Evolutionary conservation across 2,329 filamentous ascomycete genomes (phyloP).

Genomic region (Sporothrix variecibatus): DNA sequence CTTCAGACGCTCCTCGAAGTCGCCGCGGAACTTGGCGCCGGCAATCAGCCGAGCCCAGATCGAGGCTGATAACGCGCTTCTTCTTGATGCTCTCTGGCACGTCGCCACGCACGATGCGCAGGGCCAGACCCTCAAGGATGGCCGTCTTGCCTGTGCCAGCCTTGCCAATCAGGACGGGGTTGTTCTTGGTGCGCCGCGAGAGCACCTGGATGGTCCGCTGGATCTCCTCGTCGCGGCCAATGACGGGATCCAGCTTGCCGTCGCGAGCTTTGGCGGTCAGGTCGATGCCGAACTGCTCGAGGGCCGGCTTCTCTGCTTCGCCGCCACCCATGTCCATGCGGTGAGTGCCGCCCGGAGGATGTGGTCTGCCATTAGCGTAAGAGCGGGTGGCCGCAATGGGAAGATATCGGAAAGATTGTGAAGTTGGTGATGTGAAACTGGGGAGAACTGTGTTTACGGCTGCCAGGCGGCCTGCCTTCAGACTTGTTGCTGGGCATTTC

Average conservation of each 20-base stretch:
- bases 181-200: slow-evolving; percentile 91
- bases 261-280: slow-evolving; percentile 81
- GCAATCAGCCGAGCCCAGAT: slow-evolving; percentile 92
- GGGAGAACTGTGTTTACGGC: neutral
- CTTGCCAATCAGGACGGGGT: slow-evolving; percentile 88
- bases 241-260: slow-evolving; percentile 93
- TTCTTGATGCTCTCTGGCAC: slow-evolving; percentile 96
- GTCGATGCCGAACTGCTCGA: slow-evolving; percentile 91
- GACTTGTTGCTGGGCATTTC: neutral
- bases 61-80: slow-evolving; percentile 83
- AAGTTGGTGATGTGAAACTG: neutral
- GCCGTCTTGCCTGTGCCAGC: slow-evolving; percentile 94
- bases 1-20: slow-evolving; percentile 94
- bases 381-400: slow-evolving; percentile 48
- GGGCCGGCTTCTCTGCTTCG: slow-evolving; percentile 75
- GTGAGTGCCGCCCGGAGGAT: slow-evolving; percentile 89
- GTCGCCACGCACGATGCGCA: slow-evolving; percentile 87
- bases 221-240: slow-evolving; percentile 88
- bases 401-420: slow-evolving; percentile 33
- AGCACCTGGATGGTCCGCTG: slow-evolving; percentile 93
- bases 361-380: slow-evolving; percentile 73
- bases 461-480: neutral
- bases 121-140: slow-evolving; percentile 84
- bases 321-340: slow-evolving; percentile 84
- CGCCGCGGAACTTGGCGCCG: slow-evolving; percentile 91